A percentile compares a stretch with the other conserved stretches of the same genome.
Conservation (phyloP, 2,329 filamentous ascomycete species). For the Nemania sp. region DNA sequence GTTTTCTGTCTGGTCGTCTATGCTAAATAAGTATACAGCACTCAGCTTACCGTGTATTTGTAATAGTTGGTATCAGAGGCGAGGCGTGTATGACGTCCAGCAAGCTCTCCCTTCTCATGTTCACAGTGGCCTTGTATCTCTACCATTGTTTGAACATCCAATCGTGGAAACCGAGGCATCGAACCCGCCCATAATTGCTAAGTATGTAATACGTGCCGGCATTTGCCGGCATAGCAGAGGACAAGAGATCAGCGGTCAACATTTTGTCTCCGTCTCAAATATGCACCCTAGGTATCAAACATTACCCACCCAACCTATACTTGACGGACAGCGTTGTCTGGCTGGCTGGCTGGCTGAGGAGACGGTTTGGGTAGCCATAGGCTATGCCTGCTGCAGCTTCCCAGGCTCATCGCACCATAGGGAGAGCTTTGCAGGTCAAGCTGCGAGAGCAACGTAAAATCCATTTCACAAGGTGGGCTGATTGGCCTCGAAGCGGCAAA, state of each 20-base stretch:
- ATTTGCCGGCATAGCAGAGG: conserved; percentile 7
- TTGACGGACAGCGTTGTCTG: no score
- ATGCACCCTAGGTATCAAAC: background rate
- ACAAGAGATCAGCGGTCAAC: conserved; percentile 20
- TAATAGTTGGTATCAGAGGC: background rate
- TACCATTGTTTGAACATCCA: background rate
- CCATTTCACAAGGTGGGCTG: no score
- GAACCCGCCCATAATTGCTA: background rate
- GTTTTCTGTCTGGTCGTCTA: background rate
- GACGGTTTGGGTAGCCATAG: no score
- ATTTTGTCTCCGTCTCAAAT: background rate
- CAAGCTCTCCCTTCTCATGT: background rate
- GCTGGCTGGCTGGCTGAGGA: no score
- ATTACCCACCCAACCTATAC: no score
- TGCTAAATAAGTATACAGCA: background rate
- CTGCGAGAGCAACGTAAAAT: no score
- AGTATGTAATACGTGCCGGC: background rate
- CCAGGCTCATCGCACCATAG: no score
- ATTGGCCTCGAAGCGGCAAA: no score
- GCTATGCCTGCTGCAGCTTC: no score
- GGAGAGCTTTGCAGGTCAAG: no score
- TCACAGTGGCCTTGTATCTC: conserved; percentile 6
- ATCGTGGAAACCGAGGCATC: background rate
- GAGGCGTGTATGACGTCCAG: background rate
- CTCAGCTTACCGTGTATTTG: background rate